Percentiles rank a stretch among this genome's conserved stretches.
Conservation (phyloP, 2,329 filamentous ascomycete genomes). For the Orbilia quercus region DNA sequence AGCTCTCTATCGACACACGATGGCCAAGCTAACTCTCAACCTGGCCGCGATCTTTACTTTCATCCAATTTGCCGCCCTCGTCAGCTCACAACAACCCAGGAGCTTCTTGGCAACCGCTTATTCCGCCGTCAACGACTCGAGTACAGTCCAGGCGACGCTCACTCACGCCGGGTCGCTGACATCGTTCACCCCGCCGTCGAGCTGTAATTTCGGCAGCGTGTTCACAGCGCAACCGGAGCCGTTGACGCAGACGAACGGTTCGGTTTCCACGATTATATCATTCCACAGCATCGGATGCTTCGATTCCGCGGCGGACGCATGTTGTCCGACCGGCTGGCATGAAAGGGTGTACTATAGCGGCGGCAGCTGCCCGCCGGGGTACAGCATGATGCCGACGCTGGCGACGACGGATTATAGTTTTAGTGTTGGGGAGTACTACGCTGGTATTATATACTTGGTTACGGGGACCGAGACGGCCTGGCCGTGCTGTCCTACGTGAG, state of each 20-base stretch:
- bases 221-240: not conserved
- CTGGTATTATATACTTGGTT: slow-evolving; percentile 1
- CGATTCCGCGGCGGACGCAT: not conserved
- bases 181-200: slow-evolving; percentile 12
- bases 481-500: slow-evolving; percentile 33
- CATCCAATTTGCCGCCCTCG: not conserved
- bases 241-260: not conserved
- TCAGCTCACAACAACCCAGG: slow-evolving; percentile 18
- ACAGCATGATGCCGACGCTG: slow-evolving; percentile 15
- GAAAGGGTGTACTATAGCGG: slow-evolving; percentile 14
- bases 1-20: not conserved
- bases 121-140: not conserved
- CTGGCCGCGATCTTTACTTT: not conserved
- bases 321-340: slow-evolving; percentile 20
- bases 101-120: slow-evolving; percentile 21
- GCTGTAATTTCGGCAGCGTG: slow-evolving; percentile 1
- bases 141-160: slow-evolving; percentile 13
- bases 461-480: not conserved
- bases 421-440: not conserved
- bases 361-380: slow-evolving; percentile 17
- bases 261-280: not conserved
- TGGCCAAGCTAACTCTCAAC: not conserved
- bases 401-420: not conserved
- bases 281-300: slow-evolving; percentile 19
- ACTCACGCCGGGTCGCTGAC: not conserved